These are phyloP conservation scores for Syzygium aqueum DNA, from an alignment of 345 rosid genomes.

Conservation along the genomic window DNA sequence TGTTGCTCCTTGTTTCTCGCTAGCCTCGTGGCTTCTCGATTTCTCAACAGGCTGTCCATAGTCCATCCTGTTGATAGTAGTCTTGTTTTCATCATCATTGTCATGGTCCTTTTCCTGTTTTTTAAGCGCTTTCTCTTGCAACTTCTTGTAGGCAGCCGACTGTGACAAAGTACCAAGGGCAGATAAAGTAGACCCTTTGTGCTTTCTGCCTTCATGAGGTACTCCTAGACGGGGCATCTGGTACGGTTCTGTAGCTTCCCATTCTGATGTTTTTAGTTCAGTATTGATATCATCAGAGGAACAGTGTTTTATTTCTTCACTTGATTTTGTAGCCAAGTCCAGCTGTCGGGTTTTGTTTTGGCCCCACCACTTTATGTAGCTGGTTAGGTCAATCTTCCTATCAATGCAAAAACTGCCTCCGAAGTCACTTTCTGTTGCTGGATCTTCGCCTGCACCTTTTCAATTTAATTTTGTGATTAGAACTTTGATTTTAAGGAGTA, in stretches of 20 bases:
- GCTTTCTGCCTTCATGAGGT: constrained; percentile 32
- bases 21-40: constrained; percentile 38
- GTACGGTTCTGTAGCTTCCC: constrained; percentile 73
- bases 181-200: constrained; percentile 42
- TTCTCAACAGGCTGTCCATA: constrained; percentile 72
- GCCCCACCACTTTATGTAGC: constrained; percentile 93
- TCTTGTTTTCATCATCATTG: constrained; percentile 74
- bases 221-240: constrained; percentile 76
- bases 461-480: neutral
- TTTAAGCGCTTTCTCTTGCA: constrained; percentile 72
- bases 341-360: constrained; percentile 58
- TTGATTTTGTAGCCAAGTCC: constrained; percentile 52
- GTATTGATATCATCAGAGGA: constrained; percentile 50
- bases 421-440: constrained; percentile 62
- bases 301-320: constrained; percentile 49
- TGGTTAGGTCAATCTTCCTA: constrained; percentile 79
- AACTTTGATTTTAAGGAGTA: neutral
- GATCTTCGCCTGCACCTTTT: constrained; percentile 62
- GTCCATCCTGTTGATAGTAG: constrained; percentile 58
- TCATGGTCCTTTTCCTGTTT: constrained; percentile 48
- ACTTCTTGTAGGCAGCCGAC: constrained; percentile 74
- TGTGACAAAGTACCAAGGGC: constrained; percentile 74
- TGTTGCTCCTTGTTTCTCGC: constrained; percentile 46
- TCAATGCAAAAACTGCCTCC: constrained; percentile 65
- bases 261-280: constrained; percentile 74